Conservation (phyloP, 2,329 filamentous ascomycete species). For the Calonectria fujianensis region DNA sequence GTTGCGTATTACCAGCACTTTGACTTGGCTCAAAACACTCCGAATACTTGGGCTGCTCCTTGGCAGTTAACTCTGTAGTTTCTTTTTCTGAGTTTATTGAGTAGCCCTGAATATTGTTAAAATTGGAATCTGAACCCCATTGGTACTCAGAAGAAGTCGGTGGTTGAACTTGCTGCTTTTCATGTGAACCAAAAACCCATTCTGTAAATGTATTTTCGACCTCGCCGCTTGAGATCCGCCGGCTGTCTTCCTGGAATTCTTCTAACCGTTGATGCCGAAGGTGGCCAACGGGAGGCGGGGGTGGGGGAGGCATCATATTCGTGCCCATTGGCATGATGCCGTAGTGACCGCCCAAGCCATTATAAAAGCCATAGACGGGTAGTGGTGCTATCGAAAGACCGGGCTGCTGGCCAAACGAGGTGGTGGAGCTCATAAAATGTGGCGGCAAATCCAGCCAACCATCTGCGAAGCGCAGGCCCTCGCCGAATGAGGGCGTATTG, state of each 20-base stretch:
- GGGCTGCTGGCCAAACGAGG: conserved; percentile 76
- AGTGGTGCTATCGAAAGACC: conserved; percentile 54
- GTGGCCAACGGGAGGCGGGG: conserved; percentile 60
- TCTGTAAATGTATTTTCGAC: conserved; percentile 63
- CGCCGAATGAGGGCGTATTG: conserved; percentile 69
- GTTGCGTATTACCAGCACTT: conserved; percentile 76
- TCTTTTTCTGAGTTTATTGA: conserved; percentile 74
- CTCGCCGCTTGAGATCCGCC: conserved; percentile 57
- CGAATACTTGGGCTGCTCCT: conserved; percentile 74
- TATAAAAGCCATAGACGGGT: conserved; percentile 47
- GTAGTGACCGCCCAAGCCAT: conserved; percentile 49
- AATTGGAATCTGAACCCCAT: conserved; percentile 82
- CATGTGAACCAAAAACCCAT: conserved; percentile 63
- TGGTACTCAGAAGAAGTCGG: conserved; percentile 69
- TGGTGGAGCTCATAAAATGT: conserved; percentile 79
- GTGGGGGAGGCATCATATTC: conserved; percentile 61
- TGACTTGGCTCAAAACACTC: conserved; percentile 74
- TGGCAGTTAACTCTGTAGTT: conserved; percentile 73
- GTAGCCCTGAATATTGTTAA: conserved; percentile 75
- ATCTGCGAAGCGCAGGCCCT: conserved; percentile 69
- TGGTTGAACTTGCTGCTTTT: conserved; percentile 57
- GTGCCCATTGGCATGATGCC: conserved; percentile 52
- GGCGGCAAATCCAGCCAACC: conserved; percentile 77
- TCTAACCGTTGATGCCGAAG: conserved; percentile 65
- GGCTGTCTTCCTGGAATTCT: conserved; percentile 64